Evolutionary conservation across 768 basidiomycete genomes (phyloP), one percentile per base, ranked within the genome.

Genomic region (Boletus rufocinnamomeus): DNA sequence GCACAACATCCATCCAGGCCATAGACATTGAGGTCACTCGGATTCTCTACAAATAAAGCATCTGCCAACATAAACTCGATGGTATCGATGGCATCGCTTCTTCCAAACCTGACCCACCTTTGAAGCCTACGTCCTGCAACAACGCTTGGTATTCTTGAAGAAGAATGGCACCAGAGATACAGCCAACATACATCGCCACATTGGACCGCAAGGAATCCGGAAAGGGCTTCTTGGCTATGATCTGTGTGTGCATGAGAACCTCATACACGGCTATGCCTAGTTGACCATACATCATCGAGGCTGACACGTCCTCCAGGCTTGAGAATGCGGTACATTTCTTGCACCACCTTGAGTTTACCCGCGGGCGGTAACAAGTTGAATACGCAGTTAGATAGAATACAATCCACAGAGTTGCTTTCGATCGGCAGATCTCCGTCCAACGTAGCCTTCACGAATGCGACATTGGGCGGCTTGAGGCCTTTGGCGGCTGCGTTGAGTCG

Each of bases 381-480:
- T 4, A 84, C 82, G 53, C 84, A 84, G 65, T 84, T 86, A 7
- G 83, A 84, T 7, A 84, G 60, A 17, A 87, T 71, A 57, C 82
- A 84, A 60, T 86, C 82, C 19, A 84, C 75, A 0, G 82, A 76
- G 52, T 74, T 67, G 6, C 79, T 75, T 43, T 71, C 67, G 54
- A 86, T 76, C 1, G 84, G 85, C 2, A 85, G 69, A 8, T 77
- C 65, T 23, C 79, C 76, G 0, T 76, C 75, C 27, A 83, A 66
- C 2, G 69, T 63, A 0, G 77, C 72, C 25, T 81, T 72, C 4
- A 82, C 75, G 60, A 85, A 85, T 0, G 79, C 71, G 28, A 82
- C 82, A 5, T 77, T 76, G 1, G 81, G 82, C 8, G 82, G 79
- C 34, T 66, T 74, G n/a, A 82, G 65, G 4, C 71, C 73, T 50